Conservation (phyloP, 1,139 yeast species). For the Candida neerlandica region DNA sequence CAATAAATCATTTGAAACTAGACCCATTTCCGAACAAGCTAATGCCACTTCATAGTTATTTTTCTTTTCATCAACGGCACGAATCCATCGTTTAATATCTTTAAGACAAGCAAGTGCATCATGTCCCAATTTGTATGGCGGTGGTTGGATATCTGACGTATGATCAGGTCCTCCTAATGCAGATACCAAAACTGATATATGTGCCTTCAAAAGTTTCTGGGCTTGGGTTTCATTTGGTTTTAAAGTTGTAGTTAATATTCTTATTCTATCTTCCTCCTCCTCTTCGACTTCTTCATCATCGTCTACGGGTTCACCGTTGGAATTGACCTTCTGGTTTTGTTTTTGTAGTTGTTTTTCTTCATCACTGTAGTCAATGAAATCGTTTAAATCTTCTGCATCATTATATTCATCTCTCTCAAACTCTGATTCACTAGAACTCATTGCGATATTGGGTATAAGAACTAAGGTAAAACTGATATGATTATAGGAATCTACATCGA, state of each 20-base stretch:
- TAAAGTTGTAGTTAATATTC: slow-evolving; percentile 28
- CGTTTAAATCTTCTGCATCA: slow-evolving; percentile 17
- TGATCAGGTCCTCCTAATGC: slow-evolving; percentile 84
- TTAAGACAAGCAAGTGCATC: slow-evolving; percentile 89
- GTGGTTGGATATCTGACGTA: slow-evolving; percentile 40
- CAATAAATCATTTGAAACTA: slow-evolving; percentile 71
- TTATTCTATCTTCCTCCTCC: slow-evolving; percentile 35
- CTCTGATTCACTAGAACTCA: slow-evolving; percentile 18
- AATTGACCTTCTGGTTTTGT: slow-evolving; percentile 1
- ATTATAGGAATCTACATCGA: too few relatives aligned
- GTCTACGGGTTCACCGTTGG: slow-evolving; percentile 8
- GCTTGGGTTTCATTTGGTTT: slow-evolving; percentile 42
- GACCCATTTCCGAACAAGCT: slow-evolving; percentile 81
- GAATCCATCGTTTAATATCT: slow-evolving; percentile 87
- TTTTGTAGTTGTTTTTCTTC: slow-evolving; percentile 8
- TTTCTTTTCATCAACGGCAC: slow-evolving; percentile 74
- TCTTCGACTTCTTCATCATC: slow-evolving; percentile 21
- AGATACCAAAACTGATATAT: slow-evolving; percentile 70
- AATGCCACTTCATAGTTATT: slow-evolving; percentile 78
- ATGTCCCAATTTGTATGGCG: slow-evolving; percentile 78
- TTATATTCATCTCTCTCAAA: slow-evolving; percentile 21
- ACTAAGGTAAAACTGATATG: too few relatives aligned
- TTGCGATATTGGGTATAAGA: not conserved
- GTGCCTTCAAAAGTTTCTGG: slow-evolving; percentile 58
- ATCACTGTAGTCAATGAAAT: slow-evolving; percentile 15